phyloP scores from a whole-genome alignment of 164 flowering plant species.

The Liquidambar formosana region DNA sequence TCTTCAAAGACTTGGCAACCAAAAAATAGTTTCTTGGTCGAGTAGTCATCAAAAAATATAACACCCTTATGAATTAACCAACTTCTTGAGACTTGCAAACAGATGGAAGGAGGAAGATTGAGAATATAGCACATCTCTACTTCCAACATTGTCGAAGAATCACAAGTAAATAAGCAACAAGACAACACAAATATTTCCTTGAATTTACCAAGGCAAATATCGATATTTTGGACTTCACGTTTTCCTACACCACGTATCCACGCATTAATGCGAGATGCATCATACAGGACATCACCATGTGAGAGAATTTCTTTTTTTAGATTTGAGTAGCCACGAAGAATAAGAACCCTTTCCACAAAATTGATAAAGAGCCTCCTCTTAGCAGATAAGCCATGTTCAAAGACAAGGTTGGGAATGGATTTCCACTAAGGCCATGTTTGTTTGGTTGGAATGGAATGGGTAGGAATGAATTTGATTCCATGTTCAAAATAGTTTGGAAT shows the following conservation, averaged over 20 bases:
- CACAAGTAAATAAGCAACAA: background rate
- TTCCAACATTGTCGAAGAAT: background rate
- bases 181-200: no score
- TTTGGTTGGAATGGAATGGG: no score
- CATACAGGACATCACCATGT: background rate
- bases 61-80: background rate
- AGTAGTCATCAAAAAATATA: background rate
- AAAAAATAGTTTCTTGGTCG: background rate
- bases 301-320: background rate
- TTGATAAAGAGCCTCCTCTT: background rate
- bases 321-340: background rate
- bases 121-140: background rate
- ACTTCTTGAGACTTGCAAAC: background rate
- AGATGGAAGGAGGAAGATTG: constrained; percentile 1
- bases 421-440: no score
- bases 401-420: no score
- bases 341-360: no score
- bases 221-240: background rate
- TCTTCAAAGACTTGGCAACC: constrained; percentile 3
- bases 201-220: no score
- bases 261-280: no score
- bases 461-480: no score
- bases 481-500: no score
- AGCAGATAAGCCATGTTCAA: no score
- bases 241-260: background rate